Conservation (phyloP, 257 asterid species). For the Solanum stenotomum region DNA sequence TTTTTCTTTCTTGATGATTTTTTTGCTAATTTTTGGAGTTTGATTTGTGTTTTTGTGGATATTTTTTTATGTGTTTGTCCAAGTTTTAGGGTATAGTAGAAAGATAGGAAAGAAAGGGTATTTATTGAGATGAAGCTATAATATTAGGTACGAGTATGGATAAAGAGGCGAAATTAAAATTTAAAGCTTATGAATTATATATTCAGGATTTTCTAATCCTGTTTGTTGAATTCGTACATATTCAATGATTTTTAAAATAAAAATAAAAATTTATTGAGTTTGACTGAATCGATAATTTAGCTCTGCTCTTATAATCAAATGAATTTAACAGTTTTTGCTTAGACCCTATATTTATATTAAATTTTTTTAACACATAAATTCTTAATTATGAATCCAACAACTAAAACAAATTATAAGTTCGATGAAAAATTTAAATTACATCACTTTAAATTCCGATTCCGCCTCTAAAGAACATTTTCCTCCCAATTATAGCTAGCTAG, state of each 20-base stretch:
- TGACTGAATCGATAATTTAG: accelerated
- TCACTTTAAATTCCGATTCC: not conserved
- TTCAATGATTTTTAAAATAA: not conserved
- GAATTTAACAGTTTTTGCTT: not conserved
- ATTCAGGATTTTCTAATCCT: accelerated
- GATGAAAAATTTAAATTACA: accelerated
- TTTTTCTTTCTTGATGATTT: constrained; percentile 24
- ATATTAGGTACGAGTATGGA: too few species aligned
- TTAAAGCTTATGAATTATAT: not conserved
- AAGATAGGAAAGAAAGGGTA: constrained; percentile 22
- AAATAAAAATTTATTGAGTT: not conserved
- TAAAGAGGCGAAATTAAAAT: not conserved
- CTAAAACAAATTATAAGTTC: not conserved
- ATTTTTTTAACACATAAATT: not conserved
- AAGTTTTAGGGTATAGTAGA: constrained; percentile 6
- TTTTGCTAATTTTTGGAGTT: constrained; percentile 16
- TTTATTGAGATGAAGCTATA: not conserved
- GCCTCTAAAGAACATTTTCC: too few species aligned
- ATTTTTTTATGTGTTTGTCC: not conserved
- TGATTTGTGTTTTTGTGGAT: not conserved
- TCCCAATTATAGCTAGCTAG: constrained; percentile 3
- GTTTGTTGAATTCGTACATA: not conserved
- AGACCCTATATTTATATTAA: accelerated
- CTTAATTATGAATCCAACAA: not conserved
- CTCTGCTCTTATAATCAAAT: not conserved